Conservation (phyloP, 1,284 basidiomycete genomes). For the Melampsora americana region DNA sequence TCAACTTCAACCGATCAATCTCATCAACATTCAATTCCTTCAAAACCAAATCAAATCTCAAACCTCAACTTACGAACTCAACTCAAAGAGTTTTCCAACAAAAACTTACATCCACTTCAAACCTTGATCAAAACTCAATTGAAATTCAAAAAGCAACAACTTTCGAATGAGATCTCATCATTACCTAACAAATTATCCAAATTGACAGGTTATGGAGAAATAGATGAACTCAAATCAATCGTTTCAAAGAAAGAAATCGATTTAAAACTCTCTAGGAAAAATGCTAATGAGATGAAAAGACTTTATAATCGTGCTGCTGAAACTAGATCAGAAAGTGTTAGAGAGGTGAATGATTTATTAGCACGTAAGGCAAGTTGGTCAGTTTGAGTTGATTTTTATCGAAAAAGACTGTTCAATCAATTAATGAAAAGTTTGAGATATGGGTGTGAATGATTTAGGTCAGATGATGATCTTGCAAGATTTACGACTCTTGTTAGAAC, state of each 20-base stretch:
- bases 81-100: too few species aligned
- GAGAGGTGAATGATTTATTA: conserved; percentile 38
- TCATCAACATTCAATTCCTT: too few species aligned
- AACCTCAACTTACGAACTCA: background rate
- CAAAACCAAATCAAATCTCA: background rate
- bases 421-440: background rate
- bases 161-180: conserved; percentile 3
- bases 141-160: background rate
- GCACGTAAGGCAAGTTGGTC: conserved; percentile 26
- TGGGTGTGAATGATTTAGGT: conserved; percentile 7
- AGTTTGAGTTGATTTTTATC: too few species aligned
- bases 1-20: background rate
- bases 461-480: conserved; percentile 49
- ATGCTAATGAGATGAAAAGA: conserved; percentile 67
- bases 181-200: conserved; percentile 27
- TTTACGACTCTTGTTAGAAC: conserved; percentile 81
- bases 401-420: background rate
- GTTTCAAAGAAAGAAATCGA: conserved; percentile 35
- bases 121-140: background rate
- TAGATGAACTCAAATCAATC: conserved; percentile 43
- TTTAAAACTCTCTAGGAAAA: conserved; percentile 56
- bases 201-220: conserved; percentile 44
- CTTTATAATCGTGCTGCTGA: conserved; percentile 71
- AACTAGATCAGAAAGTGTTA: conserved; percentile 60
- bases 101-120: background rate